Evolutionary conservation across 345 rosid species (phyloP), one percentile per base, ranked within the genome.

Genomic region (Melaleuca quinquenervia): DNA sequence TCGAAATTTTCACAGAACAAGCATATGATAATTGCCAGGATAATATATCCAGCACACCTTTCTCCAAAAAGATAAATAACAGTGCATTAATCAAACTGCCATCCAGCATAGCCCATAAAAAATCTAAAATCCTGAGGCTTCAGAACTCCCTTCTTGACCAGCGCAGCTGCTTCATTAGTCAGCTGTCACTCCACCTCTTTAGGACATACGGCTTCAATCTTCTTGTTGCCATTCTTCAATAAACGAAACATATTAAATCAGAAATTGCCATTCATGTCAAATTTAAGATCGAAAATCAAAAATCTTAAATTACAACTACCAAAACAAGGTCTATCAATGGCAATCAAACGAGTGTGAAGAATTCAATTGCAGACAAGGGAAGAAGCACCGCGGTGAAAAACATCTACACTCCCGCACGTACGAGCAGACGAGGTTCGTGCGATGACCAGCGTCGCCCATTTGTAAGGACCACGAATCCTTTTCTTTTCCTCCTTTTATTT

Each of bases 101-200:
- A 97, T 22, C 98, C 98, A 1, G 98, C 94, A 51, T 96, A 95
- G 83, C 99, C 99, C 82, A 90, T 94, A 87, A 97, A 97, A 92
- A 96, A 95, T 88, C 95, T 94, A 85, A 95, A 94, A 89, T 94
- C 98, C 62, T 94, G 94, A 84, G 96, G 96, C 88, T 94, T 95
- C 52, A 93, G 90, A 82, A 91, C n/a, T 51, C 98, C 98, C 55
- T 92, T 93, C 90, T 93, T 96, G 88, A 96, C 96, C 82, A 97
- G 91, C 7, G 89, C 92, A 21, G 96, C 95, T 50, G 98, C 99
- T 91, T 96, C 96, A 64, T 95, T n/a, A n/a, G n/a, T n/a, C n/a
- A n/a, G n/a, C n/a, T n/a, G n/a, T n/a, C n/a, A n/a, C n/a, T n/a
- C n/a, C n/a, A n/a, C n/a, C n/a, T n/a, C n/a, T n/a, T n/a, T n/a